phyloP scores from a whole-genome alignment of 768 basidiomycete species.

The Agaricus sinodeliciosus region DNA sequence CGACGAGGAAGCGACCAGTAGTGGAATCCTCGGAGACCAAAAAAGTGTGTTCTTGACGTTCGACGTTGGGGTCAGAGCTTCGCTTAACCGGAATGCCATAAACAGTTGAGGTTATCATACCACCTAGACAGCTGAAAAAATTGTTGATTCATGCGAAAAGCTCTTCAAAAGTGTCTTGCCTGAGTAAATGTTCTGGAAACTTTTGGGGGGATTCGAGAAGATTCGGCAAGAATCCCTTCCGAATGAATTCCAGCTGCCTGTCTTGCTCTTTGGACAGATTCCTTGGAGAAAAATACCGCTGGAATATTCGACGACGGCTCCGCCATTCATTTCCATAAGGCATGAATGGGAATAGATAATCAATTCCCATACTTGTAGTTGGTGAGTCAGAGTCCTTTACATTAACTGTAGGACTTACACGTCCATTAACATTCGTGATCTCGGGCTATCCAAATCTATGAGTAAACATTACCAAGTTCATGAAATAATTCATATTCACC shows the following conservation, averaged over 20 bases:
- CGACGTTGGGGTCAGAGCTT: not conserved
- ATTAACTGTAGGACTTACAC: not conserved
- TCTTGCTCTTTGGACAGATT: not conserved
- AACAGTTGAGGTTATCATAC: not conserved
- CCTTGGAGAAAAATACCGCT: not conserved
- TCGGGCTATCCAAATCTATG: not conserved
- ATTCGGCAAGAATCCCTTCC: not conserved
- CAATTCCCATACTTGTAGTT: not conserved
- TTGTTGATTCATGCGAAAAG: no score
- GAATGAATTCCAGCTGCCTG: not conserved
- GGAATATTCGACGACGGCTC: not conserved
- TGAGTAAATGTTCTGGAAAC: not conserved
- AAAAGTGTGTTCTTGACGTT: not conserved
- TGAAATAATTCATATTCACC: constrained; percentile 13
- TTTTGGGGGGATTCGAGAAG: not conserved
- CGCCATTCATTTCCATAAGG: not conserved
- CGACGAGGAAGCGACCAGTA: not conserved
- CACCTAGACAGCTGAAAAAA: not conserved
- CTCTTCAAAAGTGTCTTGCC: not conserved
- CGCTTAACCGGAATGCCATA: not conserved
- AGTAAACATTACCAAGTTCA: not conserved
- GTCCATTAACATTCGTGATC: constrained; percentile 2
- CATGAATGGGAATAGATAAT: not conserved
- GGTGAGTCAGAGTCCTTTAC: not conserved
- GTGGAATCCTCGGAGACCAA: not conserved